phyloP scores from a whole-genome alignment of 1,284 basidiomycete species.

The Ganoderma lucidum region DNA sequence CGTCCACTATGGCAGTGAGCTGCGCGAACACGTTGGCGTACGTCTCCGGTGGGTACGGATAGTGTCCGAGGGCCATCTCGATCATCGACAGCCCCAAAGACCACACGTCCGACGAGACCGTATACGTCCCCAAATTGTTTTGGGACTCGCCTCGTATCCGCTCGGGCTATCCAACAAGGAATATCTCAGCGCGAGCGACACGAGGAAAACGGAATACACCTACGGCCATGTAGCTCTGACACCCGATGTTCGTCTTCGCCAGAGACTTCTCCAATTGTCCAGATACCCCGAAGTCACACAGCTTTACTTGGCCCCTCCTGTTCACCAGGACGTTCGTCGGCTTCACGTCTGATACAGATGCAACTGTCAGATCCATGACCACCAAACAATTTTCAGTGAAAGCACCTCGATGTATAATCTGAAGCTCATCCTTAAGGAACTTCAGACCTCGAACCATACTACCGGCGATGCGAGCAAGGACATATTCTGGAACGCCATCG shows the following conservation, averaged over 20 bases:
- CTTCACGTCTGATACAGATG: slow-evolving; percentile 78
- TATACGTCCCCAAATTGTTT: slow-evolving; percentile 89
- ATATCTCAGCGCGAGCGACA: background rate
- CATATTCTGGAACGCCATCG: slow-evolving; percentile 81
- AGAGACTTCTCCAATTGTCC: slow-evolving; percentile 96
- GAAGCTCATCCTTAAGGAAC: slow-evolving; percentile 95
- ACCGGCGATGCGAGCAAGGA: slow-evolving; percentile 85
- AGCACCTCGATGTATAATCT: slow-evolving; percentile 95
- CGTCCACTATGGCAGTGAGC: slow-evolving; percentile 95
- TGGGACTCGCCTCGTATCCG: slow-evolving; percentile 95
- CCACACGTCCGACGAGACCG: slow-evolving; percentile 98
- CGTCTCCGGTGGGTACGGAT: slow-evolving; percentile 99
- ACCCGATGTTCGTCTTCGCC: slow-evolving; percentile 98
- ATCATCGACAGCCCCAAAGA: slow-evolving; percentile 96
- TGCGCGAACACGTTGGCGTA: slow-evolving; percentile 98
- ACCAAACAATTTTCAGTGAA: background rate
- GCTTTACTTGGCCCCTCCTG: slow-evolving; percentile 88
- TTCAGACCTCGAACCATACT: slow-evolving; percentile 92
- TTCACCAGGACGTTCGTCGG: slow-evolving; percentile 98
- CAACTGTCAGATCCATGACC: background rate
- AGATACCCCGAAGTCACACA: slow-evolving; percentile 98
- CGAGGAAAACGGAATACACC: slow-evolving; percentile 42
- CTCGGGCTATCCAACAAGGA: slow-evolving; percentile 72
- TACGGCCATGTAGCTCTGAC: slow-evolving; percentile 98
- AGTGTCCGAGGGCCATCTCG: slow-evolving; percentile 91